These are phyloP conservation scores for Saturnispora gosingensis DNA, from an alignment of 805 yeast genomes.

Conservation along the genomic window DNA sequence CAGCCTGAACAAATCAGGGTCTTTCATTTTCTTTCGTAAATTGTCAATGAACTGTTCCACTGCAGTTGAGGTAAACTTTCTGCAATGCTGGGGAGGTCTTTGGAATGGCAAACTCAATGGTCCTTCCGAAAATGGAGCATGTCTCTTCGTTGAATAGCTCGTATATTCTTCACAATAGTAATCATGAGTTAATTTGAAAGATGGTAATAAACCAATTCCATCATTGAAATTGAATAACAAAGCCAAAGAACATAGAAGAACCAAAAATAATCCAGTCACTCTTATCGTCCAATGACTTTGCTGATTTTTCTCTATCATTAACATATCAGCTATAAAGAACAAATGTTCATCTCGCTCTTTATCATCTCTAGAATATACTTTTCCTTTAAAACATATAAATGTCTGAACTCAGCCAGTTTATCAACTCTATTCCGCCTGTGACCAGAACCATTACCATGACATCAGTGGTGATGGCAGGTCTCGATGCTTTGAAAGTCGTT, in stretches of 20 bases:
- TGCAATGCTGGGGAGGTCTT: conserved; percentile 63
- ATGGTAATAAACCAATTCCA: background rate
- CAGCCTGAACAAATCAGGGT: conserved; percentile 61
- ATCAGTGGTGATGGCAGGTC: conserved; percentile 36
- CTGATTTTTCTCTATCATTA: background rate
- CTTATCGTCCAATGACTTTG: background rate
- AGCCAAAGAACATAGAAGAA: background rate
- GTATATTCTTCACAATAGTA: conserved; percentile 51
- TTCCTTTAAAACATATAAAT: conserved; percentile 10
- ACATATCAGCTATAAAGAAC: background rate
- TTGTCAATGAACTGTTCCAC: conserved; percentile 55
- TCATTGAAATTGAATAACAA: background rate
- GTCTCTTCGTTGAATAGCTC: conserved; percentile 45
- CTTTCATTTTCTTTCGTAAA: conserved; percentile 39
- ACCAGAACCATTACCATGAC: conserved; percentile 47
- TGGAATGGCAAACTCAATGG: conserved; percentile 52
- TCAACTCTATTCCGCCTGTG: conserved; percentile 47
- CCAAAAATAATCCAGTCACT: background rate
- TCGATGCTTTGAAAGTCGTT: conserved; percentile 27
- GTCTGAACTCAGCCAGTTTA: conserved; percentile 30
- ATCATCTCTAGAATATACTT: background rate
- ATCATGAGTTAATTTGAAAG: background rate
- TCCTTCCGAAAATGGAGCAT: conserved; percentile 53
- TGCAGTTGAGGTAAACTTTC: conserved; percentile 57
- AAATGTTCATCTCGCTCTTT: conserved; percentile 1